These are phyloP conservation scores for Salix dunnii DNA, from an alignment of 345 rosid species.

Conservation along the genomic window DNA sequence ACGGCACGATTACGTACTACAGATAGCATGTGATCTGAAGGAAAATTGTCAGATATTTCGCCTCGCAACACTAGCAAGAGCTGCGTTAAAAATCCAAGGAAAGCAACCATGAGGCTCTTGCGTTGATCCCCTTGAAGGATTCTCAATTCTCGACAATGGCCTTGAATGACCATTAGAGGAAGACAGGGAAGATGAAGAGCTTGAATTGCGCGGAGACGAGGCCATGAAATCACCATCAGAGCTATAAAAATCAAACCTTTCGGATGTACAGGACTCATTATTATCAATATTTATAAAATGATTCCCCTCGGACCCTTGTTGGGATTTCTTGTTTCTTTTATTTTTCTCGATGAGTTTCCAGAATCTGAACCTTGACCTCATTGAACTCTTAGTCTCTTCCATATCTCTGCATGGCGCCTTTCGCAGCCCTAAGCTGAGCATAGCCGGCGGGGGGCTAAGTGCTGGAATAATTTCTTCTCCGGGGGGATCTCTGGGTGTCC, in stretches of 20 bases:
- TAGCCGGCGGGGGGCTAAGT: constrained; percentile 61
- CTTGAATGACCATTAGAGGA: neutral
- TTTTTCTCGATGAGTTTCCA: constrained; percentile 14
- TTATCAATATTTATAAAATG: neutral
- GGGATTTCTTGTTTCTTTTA: neutral
- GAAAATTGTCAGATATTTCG: neutral
- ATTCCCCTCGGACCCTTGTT: neutral
- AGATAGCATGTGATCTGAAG: neutral
- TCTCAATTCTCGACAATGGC: neutral
- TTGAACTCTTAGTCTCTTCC: constrained; percentile 25
- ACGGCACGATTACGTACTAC: neutral
- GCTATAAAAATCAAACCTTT: neutral
- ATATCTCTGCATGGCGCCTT: constrained; percentile 46
- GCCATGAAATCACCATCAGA: constrained; percentile 11
- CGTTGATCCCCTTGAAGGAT: neutral
- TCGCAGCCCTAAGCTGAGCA: constrained; percentile 46
- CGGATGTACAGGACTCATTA: neutral
- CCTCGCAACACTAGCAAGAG: neutral
- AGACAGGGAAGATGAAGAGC: neutral
- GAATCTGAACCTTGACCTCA: constrained; percentile 35
- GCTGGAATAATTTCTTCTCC: constrained; percentile 16
- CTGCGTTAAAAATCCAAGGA: constrained; percentile 10
- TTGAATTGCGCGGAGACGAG: neutral
- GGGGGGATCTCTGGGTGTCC: constrained; percentile 16
- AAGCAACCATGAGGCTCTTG: neutral